These are phyloP conservation scores for Capronia americana DNA, from an alignment of 2,329 filamentous ascomycete genomes.

Conservation along the genomic window DNA sequence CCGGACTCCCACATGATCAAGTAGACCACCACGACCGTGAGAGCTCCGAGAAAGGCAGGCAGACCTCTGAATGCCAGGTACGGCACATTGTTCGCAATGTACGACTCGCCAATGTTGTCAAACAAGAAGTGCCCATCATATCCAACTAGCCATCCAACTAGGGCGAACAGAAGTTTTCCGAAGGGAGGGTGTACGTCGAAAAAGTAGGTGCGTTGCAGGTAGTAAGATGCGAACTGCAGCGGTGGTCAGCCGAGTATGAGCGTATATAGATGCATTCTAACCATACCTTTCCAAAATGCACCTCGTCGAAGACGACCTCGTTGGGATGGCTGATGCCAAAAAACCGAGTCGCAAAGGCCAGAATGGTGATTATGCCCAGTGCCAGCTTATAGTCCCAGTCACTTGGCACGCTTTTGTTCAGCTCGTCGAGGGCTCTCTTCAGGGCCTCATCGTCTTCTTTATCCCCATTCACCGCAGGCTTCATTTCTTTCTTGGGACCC, in stretches of 20 bases:
- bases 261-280: background rate
- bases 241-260: background rate
- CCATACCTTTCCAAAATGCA: slow-evolving; percentile 97
- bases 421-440: slow-evolving; percentile 22
- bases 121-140: slow-evolving; percentile 98
- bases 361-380: slow-evolving; percentile 74
- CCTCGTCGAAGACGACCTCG: slow-evolving; percentile 98
- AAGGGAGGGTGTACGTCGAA: slow-evolving; percentile 99
- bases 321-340: slow-evolving; percentile 95
- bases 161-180: slow-evolving; percentile 94
- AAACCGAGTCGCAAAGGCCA: slow-evolving; percentile 92
- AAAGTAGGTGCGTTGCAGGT: slow-evolving; percentile 97
- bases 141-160: slow-evolving; percentile 96
- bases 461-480: slow-evolving; percentile 35
- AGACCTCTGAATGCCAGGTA: slow-evolving; percentile 95
- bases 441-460: slow-evolving; percentile 32
- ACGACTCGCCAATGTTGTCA: slow-evolving; percentile 98
- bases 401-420: slow-evolving; percentile 52
- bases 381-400: slow-evolving; percentile 86
- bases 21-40: slow-evolving; percentile 93
- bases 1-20: slow-evolving; percentile 99
- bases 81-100: slow-evolving; percentile 94
- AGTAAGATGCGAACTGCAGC: slow-evolving; percentile 65
- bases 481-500: slow-evolving; percentile 38
- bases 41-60: slow-evolving; percentile 86